A percentile compares a stretch with the other conserved stretches of the same genome.
Evolutionary conservation across 306 rosid genomes (phyloP).

Genomic region (Ceratonia siliqua): DNA sequence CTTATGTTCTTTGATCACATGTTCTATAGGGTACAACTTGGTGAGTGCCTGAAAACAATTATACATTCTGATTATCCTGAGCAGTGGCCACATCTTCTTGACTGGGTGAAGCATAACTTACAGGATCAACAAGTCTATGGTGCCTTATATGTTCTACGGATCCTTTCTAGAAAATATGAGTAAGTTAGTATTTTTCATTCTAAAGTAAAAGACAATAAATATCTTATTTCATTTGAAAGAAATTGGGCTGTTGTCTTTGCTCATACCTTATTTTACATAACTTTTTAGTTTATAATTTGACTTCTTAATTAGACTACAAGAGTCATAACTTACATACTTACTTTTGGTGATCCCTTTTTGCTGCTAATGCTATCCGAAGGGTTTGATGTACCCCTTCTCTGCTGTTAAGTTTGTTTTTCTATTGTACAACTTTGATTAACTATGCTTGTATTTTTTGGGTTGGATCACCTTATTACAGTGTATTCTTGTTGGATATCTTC

Average conservation of each 20-base stretch:
- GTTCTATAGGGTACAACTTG: conserved; percentile 77
- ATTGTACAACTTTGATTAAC: background rate
- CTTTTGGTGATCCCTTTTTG: conserved; percentile 19
- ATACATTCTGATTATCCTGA: conserved; percentile 93
- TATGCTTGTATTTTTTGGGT: background rate
- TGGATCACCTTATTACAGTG: conserved; percentile 3
- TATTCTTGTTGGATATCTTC: background rate
- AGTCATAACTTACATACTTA: background rate
- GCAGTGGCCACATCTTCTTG: conserved; percentile 93
- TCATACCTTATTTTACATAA: background rate
- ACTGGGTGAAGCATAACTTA: conserved; percentile 92
- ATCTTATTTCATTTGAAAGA: conserved; percentile 5
- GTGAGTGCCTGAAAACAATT: conserved; percentile 94
- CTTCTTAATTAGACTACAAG: background rate
- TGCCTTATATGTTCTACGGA: conserved; percentile 87
- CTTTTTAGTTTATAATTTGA: conserved; percentile 15
- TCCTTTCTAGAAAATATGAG: conserved; percentile 97
- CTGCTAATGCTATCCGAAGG: conserved; percentile 8
- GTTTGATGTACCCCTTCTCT: background rate
- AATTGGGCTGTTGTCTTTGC: conserved; percentile 3
- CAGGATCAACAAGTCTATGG: conserved; percentile 90
- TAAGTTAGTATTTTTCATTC: conserved; percentile 44
- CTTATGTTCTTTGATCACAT: background rate
- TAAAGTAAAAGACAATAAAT: background rate
- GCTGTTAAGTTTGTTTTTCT: background rate